Conservation (phyloP, 75 land plant species). For the Azolla pinnata region DNA sequence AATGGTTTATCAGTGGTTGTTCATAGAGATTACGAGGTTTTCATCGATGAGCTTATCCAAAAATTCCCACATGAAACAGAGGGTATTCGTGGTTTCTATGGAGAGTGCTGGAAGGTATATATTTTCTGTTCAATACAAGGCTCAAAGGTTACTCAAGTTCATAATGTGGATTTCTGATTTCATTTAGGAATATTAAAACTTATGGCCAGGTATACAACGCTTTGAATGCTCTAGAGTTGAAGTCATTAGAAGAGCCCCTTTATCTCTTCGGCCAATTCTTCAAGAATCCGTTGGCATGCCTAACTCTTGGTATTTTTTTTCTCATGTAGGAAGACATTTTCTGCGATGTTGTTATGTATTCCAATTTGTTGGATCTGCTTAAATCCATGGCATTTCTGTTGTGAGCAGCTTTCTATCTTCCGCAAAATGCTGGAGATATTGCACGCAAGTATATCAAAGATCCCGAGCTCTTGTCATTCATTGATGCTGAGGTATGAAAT, state of each 20-base stretch:
- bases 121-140: background rate
- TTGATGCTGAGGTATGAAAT: constrained; percentile 82
- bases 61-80: constrained; percentile 78
- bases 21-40: constrained; percentile 65
- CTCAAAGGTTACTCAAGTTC: no score
- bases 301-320: constrained; percentile 75
- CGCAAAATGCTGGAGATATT: constrained; percentile 93
- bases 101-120: constrained; percentile 81
- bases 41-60: constrained; percentile 50
- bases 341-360: no score
- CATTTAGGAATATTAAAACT: background rate
- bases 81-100: constrained; percentile 69
- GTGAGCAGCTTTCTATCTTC: constrained; percentile 79
- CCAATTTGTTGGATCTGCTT: background rate
- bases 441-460: constrained; percentile 90
- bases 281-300: constrained; percentile 78
- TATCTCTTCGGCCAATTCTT: constrained; percentile 96
- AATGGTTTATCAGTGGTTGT: constrained; percentile 65
- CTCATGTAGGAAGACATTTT: no score
- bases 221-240: constrained; percentile 78
- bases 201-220: constrained; percentile 72
- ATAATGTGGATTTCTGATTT: background rate
- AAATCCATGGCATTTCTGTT: background rate
- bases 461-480: constrained; percentile 68
- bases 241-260: constrained; percentile 92